Evolutionary conservation across 2,329 filamentous ascomycete species (phyloP).

Genomic region (Xylaria sp.): DNA sequence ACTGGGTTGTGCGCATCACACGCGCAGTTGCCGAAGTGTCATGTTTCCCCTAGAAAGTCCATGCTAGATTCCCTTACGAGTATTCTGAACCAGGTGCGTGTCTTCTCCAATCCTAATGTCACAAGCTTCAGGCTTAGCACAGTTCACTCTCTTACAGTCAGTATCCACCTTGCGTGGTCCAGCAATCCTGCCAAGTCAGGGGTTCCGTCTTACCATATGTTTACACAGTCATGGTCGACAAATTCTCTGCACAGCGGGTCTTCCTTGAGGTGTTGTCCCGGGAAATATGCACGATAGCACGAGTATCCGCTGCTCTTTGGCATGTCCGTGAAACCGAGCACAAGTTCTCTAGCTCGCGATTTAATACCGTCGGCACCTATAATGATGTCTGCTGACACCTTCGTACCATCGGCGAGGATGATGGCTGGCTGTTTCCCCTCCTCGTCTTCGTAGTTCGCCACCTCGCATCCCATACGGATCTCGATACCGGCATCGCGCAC

Average conservation of each 20-base stretch:
- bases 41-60: neutral
- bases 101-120: conserved; percentile 54
- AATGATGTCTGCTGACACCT: conserved; percentile 59
- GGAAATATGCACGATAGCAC: conserved; percentile 62
- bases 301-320: conserved; percentile 65
- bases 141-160: neutral
- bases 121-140: conserved; percentile 17
- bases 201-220: conserved; percentile 52
- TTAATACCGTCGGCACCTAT: conserved; percentile 65
- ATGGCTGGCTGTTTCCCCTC: conserved; percentile 46
- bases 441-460: conserved; percentile 53
- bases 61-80: conserved; percentile 38
- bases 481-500: conserved; percentile 55
- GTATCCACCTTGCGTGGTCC: neutral
- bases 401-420: conserved; percentile 50
- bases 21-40: neutral
- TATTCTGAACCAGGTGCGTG: conserved; percentile 58
- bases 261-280: conserved; percentile 51
- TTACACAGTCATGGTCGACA: conserved; percentile 57
- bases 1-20: neutral
- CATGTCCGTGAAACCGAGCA: conserved; percentile 63
- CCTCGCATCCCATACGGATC: conserved; percentile 55
- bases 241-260: conserved; percentile 55
- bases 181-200: neutral
- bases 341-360: conserved; percentile 59